Evolutionary conservation across 2,329 filamentous ascomycete genomes (phyloP).

Genomic region (Thielaviopsis musarum): DNA sequence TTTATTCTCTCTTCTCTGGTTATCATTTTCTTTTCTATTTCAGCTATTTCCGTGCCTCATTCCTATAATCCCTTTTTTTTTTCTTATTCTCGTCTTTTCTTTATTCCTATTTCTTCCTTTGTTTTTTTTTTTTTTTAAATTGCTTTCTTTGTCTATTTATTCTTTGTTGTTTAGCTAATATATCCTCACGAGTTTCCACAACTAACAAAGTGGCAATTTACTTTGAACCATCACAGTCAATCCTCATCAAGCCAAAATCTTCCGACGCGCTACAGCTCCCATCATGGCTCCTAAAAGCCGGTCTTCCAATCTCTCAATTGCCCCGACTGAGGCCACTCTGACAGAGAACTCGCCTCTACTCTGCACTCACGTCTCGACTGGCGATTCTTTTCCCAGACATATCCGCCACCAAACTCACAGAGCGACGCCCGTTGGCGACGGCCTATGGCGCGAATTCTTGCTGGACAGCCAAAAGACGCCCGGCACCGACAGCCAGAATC

Average conservation of each 20-base stretch:
- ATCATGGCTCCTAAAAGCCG: neutral
- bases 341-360: constrained; percentile 18
- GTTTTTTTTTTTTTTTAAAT: constrained; percentile 1
- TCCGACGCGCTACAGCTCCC: neutral
- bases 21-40: too few species aligned
- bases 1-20: too few species aligned
- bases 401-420: neutral
- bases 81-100: neutral
- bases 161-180: neutral
- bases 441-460: constrained; percentile 18
- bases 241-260: neutral
- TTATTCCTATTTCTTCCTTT: neutral
- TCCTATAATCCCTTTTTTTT: too few species aligned
- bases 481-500: constrained; percentile 30
- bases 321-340: neutral
- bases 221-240: constrained; percentile 10
- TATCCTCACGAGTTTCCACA: too few species aligned
- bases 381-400: neutral
- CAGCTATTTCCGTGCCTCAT: too few species aligned
- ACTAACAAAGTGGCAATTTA: constrained; percentile 21
- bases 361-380: constrained; percentile 16
- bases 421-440: neutral
- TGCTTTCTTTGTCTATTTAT: neutral
- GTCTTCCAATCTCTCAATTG: neutral
- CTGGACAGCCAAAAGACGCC: constrained; percentile 33